A percentile compares a stretch with the other conserved stretches of the same genome.
Conservation (phyloP, 2,329 filamentous ascomycete genomes). For the Xylaria sp. region DNA sequence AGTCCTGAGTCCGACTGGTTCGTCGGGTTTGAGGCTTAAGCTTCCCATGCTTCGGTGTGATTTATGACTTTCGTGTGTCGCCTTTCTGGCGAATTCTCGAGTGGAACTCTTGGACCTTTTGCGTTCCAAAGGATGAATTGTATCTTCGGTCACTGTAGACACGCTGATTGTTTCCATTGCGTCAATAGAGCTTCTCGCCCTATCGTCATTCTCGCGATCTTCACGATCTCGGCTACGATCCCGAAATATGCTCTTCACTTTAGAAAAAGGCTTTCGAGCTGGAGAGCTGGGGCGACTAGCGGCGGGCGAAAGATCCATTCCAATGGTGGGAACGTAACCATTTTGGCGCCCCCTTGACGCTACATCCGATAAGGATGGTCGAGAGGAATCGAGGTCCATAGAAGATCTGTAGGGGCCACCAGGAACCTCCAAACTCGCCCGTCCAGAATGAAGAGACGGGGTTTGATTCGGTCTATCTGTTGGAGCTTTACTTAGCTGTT, state of each 20-base stretch:
- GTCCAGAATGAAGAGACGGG: constrained; percentile 50
- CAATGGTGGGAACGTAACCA: constrained; percentile 66
- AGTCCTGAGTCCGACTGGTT: constrained; percentile 70
- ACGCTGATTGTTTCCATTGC: constrained; percentile 41
- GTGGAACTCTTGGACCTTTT: constrained; percentile 53
- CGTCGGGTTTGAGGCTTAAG: constrained; percentile 57
- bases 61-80: constrained; percentile 60
- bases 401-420: constrained; percentile 52
- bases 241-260: constrained; percentile 65
- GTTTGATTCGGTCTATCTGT: constrained; percentile 38
- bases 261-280: constrained; percentile 66
- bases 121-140: constrained; percentile 45
- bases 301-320: constrained; percentile 70
- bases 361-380: constrained; percentile 64
- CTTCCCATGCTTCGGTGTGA: constrained; percentile 61
- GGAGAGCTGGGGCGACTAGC: constrained; percentile 73
- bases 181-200: constrained; percentile 46
- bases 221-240: constrained; percentile 62
- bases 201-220: constrained; percentile 53
- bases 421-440: constrained; percentile 62
- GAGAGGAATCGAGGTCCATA: constrained; percentile 58
- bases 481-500: constrained; percentile 36
- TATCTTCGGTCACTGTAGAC: constrained; percentile 46
- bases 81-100: constrained; percentile 51
- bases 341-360: constrained; percentile 56